Evolutionary conservation across 2,329 filamentous ascomycete species (phyloP), one percentile per base, ranked within the genome.

Genomic region (Aschersonia sp.): DNA sequence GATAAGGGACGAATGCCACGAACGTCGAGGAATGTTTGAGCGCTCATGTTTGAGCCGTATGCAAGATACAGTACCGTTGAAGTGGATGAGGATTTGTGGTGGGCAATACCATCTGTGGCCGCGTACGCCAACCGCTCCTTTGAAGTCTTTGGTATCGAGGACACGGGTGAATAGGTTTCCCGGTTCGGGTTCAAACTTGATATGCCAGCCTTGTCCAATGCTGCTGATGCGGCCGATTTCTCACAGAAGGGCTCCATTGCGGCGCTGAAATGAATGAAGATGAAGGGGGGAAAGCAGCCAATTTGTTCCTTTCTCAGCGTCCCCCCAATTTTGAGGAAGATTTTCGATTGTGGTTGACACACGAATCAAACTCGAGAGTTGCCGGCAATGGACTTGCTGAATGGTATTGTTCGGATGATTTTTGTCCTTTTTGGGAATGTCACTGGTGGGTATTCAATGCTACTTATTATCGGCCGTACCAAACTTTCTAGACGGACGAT

Each of bases 1-100:
- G 86, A 87, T 11, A 97, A 58, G 0, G 92, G 92, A 30, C 76
- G 77, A 65, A 97, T 90, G 50, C 83, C 83, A 46, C 90, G 82
- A 50, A 66, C 70, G 49, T 84, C 85, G 44, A 82, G 73, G 63
- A 97, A 95, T 0, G 85, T 94, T 61, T 87, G 70, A 11, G 81
- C 78, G 51, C 75, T 79, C 51, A 97, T 76, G 62, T 97, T 97
- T 46, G 88, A 95, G 54, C 90, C 92, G 61, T 95, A 97, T 9
- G 89, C 90, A 29, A 90, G 77, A 62, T 90, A 90, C 46, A 89
- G 74, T 30, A 88, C 72, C 1, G 83, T 84, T 11, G 55, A 54
- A 6, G 54, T 45, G n/a, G 49, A 47, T 41, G 55, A 47, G 32
- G 55, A 45, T 42, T 59, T 50, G 42, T 55, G 45, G 43, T 55